phyloP scores from a whole-genome alignment of 2,329 filamentous ascomycete species.

The Epichloe brachyelytri region DNA sequence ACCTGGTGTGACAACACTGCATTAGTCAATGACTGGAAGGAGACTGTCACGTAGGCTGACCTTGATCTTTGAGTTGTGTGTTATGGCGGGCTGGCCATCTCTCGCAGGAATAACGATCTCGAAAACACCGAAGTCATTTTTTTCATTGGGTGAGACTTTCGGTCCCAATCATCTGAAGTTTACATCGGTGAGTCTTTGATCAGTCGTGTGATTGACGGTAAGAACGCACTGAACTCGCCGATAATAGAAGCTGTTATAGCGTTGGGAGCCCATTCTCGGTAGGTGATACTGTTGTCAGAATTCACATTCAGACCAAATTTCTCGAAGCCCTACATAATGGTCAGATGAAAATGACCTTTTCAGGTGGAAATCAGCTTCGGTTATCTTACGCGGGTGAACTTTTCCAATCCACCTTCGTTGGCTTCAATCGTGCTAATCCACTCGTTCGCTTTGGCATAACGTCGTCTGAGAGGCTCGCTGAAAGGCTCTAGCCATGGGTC shows the following conservation, averaged over 20 bases:
- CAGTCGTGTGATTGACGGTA: neutral
- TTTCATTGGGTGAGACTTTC: constrained; percentile 72
- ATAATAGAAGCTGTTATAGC: constrained; percentile 73
- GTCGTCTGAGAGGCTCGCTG: constrained; percentile 58
- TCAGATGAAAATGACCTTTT: neutral
- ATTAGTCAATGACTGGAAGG: neutral
- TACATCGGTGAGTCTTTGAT: constrained; percentile 14
- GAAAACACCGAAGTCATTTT: constrained; percentile 75
- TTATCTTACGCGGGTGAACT: constrained; percentile 64
- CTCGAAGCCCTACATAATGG: constrained; percentile 57
- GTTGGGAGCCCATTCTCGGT: constrained; percentile 94
- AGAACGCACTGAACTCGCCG: constrained; percentile 75
- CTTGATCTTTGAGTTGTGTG: constrained; percentile 94
- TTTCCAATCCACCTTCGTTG: constrained; percentile 77
- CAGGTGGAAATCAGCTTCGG: constrained; percentile 1
- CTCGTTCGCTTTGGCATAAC: constrained; percentile 66
- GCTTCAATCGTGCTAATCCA: constrained; percentile 81
- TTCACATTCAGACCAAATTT: constrained; percentile 75
- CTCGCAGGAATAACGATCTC: constrained; percentile 64
- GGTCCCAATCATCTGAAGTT: constrained; percentile 67
- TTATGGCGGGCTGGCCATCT: constrained; percentile 64
- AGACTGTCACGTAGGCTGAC: constrained; percentile 30
- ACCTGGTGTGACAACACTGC: constrained; percentile 41
- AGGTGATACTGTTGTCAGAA: constrained; percentile 71
- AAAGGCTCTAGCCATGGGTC: constrained; percentile 88